Evolutionary conservation across 1,284 basidiomycete genomes (phyloP), one percentile per base, ranked within the genome.

Genomic region (Xerocomus alliaceus): DNA sequence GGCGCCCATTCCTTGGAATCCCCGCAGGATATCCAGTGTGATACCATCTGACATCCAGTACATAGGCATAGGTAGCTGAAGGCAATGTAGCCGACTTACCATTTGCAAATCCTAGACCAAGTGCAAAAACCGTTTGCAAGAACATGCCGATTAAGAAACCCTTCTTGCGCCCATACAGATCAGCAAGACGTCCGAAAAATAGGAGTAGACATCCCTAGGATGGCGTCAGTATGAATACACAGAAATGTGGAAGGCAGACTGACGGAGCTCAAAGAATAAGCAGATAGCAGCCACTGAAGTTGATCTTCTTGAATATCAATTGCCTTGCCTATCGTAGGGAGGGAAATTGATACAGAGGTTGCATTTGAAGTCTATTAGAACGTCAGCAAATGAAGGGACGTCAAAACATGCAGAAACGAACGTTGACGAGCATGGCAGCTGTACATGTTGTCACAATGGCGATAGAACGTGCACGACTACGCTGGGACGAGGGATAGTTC

Each of bases 121-220:
- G 65, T 0, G 85, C 83, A 58, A 87, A 83, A 2, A 75, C 77
- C 13, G 78, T 70, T 13, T 86, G 78, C 62, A 78, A 79, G 4
- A 77, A 10, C 39, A 83, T 81, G 0, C 91, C 91, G 15, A 79
- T 18, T 3, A 87, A 54, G 66, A 92, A 93, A 0, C 81, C 78
- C 57, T 79, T 79, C 70, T 89, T 91, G 35, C 88, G 80, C 2
- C 91, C 91, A 66, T 88, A 84, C 5, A 93, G 77, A 74, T 93
- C 91, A 7, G 90, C 89, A 6, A 92, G 71, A 45, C 91, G 79
- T 0, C 92, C 91, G 41, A 87, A 85, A 2, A 92, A 79, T 2
- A 94, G 76, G 13, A 93, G 79, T 44, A 92, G 81, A 63, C 92
- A 93, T 20, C 90, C 91, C 84, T 88, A 35, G 32, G 24, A 39